Conservation (phyloP, 2,329 filamentous ascomycete genomes). For the Mycosphaerella sp. region DNA sequence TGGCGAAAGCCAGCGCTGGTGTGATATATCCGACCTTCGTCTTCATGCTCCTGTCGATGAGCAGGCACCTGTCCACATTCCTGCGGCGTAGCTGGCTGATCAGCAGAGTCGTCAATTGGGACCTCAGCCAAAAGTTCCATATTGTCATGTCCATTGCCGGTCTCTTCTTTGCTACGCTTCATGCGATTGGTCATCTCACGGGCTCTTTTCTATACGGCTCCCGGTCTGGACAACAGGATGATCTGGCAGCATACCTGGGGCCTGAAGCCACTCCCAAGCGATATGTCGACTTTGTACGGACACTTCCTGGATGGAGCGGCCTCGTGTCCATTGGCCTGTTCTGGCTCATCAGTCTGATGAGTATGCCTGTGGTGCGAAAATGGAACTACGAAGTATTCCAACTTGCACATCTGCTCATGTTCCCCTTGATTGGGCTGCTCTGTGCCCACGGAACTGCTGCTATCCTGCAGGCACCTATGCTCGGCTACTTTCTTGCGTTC, state of each 20-base stretch:
- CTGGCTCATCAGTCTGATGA: conserved; percentile 45
- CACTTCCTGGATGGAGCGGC: conserved; percentile 48
- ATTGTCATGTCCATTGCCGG: conserved; percentile 50
- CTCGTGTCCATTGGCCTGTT: conserved; percentile 47
- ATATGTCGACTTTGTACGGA: conserved; percentile 45
- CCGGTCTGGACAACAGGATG: conserved; percentile 39
- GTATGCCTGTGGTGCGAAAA: conserved; percentile 47
- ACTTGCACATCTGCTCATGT: conserved; percentile 53
- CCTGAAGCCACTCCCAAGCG: conserved; percentile 39
- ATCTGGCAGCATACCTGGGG: conserved; percentile 43
- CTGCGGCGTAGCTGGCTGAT: conserved; percentile 48
- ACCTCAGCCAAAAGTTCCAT: conserved; percentile 51
- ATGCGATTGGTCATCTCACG: conserved; percentile 50
- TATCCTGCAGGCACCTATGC: conserved; percentile 51
- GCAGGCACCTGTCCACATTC: conserved; percentile 50
- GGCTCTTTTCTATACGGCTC: conserved; percentile 51
- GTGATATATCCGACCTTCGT: conserved; percentile 54
- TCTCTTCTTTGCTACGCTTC: conserved; percentile 47
- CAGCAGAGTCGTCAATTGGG: conserved; percentile 53
- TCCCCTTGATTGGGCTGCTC: conserved; percentile 51
- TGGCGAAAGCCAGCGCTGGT: conserved; percentile 52
- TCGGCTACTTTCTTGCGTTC: conserved; percentile 52
- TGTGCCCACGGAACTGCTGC: conserved; percentile 50
- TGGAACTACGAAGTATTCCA: conserved; percentile 55
- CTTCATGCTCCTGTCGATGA: conserved; percentile 55